Base-by-base conservation (phyloP, 169 alveolate genomes). In the Plasmodium coatneyi region DNA sequence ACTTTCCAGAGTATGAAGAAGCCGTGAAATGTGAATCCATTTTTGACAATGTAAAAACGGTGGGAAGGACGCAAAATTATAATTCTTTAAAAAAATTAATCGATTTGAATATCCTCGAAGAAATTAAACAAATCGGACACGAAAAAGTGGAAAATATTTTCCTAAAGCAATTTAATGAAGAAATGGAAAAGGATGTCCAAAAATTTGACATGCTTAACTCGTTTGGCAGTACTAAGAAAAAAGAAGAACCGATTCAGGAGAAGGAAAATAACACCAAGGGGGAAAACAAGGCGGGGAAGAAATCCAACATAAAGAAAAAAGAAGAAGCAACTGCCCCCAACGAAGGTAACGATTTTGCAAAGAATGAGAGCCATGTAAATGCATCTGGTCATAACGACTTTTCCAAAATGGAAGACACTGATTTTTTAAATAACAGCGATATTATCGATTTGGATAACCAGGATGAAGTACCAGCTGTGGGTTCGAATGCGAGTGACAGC, bases 1-100 rank as follows among this genome's bases (percentile, higher is more conserved):
- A 78, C 79, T 89, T 89, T 66, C 94, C 94, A 54, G 80, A 89
- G 43, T 89, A 89, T 79, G 94, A 89, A 6, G 2, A 60, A 79
- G 94, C 94, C 7, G 83, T 89, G 14, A 70, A 89, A 89, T 89
- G 94, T 60, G 94, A 89, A 89, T 39, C 41, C 32, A 89, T 89
- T 9, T 89, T 89, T 89, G 94, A 89, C 22, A 78, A 80, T 79
- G 72, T 46, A 14, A 60, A 89, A 60, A 89, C 94, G 2, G 30
- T 89, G 43, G 86, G 86, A 6, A 79, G 78, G 16, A 89, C 94
- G 4, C 66, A 89, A 89, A 89, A 89, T 79, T 89, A 89, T 89
- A 79, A 56, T 43, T 79, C 94, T n/a, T 19, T 89, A 79, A 89
- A 89, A 89, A 89, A 79, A 6, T 46, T 89, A 43, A 89, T 89